Evolutionary conservation across 345 rosid genomes (phyloP).

Genomic region (Firmiana major): DNA sequence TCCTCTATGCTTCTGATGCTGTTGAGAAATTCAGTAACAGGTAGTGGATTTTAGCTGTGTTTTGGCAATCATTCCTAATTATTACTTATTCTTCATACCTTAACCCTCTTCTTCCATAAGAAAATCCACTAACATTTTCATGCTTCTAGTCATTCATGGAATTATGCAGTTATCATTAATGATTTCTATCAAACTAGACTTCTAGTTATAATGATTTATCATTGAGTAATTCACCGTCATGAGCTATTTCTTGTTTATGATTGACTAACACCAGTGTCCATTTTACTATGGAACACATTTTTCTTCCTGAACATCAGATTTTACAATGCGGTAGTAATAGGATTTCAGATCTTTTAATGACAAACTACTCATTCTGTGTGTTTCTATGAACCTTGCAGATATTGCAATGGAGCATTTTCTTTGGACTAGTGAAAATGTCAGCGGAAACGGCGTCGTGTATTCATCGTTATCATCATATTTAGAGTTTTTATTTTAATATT

Average conservation of each 20-base stretch:
- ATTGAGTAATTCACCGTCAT: background rate
- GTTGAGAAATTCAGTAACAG: constrained; percentile 91
- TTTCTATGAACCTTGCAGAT: constrained; percentile 30
- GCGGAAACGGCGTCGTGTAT: no score
- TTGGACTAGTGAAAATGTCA: constrained; percentile 28
- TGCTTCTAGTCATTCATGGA: background rate
- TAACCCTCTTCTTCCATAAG: background rate
- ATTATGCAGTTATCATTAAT: background rate
- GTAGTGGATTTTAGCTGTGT: constrained; percentile 26
- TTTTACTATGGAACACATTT: background rate
- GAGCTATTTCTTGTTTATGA: background rate
- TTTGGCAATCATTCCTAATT: background rate
- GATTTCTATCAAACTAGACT: background rate
- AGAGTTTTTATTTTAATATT: no score
- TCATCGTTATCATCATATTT: no score
- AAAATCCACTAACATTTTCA: background rate
- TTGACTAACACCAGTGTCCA: background rate
- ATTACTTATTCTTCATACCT: background rate
- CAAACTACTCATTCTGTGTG: background rate
- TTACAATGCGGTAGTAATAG: background rate
- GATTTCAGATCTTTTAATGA: background rate
- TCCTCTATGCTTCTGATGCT: constrained; percentile 84
- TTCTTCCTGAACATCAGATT: background rate
- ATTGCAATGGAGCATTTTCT: constrained; percentile 48
- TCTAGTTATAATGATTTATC: background rate